Base-by-base conservation (phyloP, 495 filamentous ascomycete genomes). In the Daldinia caldariorum region DNA sequence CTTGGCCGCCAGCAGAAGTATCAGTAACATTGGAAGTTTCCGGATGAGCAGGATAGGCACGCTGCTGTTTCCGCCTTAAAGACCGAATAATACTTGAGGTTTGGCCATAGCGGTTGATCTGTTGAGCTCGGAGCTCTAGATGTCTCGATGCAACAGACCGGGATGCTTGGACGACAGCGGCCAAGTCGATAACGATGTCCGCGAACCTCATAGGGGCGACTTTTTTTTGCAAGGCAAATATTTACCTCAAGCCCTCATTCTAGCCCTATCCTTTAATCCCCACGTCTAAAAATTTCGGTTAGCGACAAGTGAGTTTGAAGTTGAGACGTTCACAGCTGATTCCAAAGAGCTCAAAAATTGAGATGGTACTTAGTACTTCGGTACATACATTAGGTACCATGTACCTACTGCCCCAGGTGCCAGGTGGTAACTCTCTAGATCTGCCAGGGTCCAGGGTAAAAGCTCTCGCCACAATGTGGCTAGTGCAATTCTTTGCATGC, bases 81-180 rank as follows among this genome's bases (percentile, higher is more conserved):
- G 87, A 85, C 70, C 89, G 88, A 16, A 88, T 87, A 39, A 97
- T 82, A 37, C 89, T 92, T 2, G 94, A 95, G 8, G 91, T 92
- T 65, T 85, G 86, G 58, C 84, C 88, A 77, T 91, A 97, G 63
- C 90, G 79, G 78, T 97, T 90, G 29, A 95, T 79, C 77, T 98
- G 93, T 61, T 87, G 84, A 43, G 86, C 83, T 16, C 94, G 90
- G 68, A 97, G 85, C 14, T 87, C 87, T 51, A 92, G 79, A 80
- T 98, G 95, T 80, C 93, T 92, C 70, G 85, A 82, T 14, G 91
- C 92, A 54, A 99, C 85, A 9, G 88, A 84, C 50, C 88, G 88
- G 62, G 92, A 90, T 74, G 91, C 94, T 82, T 87, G 89, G 75
- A 91, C 85, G 41, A 97, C 83, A 67, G 91, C 89, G 64, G 91